phyloP scores from a whole-genome alignment of 176 grass and related monocot genomes.

The Typha latifolia region DNA sequence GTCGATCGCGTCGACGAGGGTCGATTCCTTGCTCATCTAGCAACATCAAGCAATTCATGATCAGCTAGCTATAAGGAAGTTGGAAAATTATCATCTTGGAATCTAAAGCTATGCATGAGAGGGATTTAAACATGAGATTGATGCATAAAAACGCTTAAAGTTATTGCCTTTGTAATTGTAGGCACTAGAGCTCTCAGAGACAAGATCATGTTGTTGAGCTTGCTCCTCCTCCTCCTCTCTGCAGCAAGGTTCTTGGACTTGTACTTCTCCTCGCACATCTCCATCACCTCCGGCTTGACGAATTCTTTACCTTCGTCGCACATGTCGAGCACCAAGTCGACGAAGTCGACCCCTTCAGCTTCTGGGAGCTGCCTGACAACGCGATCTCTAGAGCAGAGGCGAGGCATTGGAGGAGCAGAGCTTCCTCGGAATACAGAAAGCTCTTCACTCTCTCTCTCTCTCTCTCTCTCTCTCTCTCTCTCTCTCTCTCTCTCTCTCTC shows the following conservation, averaged over 20 bases:
- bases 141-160: neutral
- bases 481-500: conserved; percentile 8
- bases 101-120: too few relatives aligned
- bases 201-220: conserved; percentile 87
- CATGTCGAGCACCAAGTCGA: conserved; percentile 19
- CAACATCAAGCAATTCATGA: neutral
- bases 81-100: neutral
- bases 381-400: conserved; percentile 12
- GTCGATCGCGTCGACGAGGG: conserved; percentile 71
- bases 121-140: neutral
- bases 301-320: conserved; percentile 17
- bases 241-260: conserved; percentile 95
- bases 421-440: neutral
- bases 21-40: conserved; percentile 93
- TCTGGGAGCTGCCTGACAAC: neutral
- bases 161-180: conserved; percentile 71
- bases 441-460: conserved; percentile 8
- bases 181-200: conserved; percentile 70
- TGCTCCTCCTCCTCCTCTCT: conserved; percentile 56
- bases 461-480: conserved; percentile 3
- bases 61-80: neutral
- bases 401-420: conserved; percentile 16
- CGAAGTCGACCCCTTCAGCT: neutral
- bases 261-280: conserved; percentile 21
- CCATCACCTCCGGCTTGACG: conserved; percentile 4